Percentiles rank a stretch among this genome's conserved stretches.
These are phyloP conservation scores for Phialophora chinensis DNA, from an alignment of 2,329 filamentous ascomycete species.

Conservation along the genomic window DNA sequence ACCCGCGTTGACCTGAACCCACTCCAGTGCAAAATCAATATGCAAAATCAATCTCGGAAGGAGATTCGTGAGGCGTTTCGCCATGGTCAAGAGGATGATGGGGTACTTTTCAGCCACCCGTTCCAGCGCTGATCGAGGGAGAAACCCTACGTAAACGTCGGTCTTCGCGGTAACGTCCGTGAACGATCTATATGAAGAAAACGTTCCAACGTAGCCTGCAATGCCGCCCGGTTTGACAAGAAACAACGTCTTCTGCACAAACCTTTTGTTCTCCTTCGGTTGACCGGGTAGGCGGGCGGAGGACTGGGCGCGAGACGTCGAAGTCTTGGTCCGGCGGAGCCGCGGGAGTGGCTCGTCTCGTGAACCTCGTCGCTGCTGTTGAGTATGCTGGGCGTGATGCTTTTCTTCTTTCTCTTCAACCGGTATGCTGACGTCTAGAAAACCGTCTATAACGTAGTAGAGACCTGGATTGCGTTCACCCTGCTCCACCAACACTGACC, in stretches of 20 bases:
- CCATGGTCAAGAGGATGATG: constrained; percentile 91
- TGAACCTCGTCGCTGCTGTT: constrained; percentile 12
- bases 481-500: constrained; percentile 91
- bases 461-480: constrained; percentile 94
- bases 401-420: constrained; percentile 62
- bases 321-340: constrained; percentile 53
- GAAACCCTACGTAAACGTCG: constrained; percentile 95
- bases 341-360: constrained; percentile 51
- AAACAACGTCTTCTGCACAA: constrained; percentile 74
- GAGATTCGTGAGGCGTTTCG: constrained; percentile 88
- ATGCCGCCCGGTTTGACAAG: constrained; percentile 93
- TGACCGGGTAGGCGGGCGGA: constrained; percentile 37
- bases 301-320: constrained; percentile 47
- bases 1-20: constrained; percentile 94
- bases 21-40: constrained; percentile 97
- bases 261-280: constrained; percentile 47
- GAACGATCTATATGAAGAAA: constrained; percentile 94
- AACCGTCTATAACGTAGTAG: constrained; percentile 97
- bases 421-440: constrained; percentile 90
- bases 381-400: constrained; percentile 6
- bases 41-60: constrained; percentile 89
- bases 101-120: constrained; percentile 92
- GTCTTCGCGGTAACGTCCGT: constrained; percentile 97
- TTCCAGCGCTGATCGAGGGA: constrained; percentile 84
- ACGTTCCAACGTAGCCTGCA: constrained; percentile 90